Conservation (phyloP, 805 yeast species). For the Jamesozyma lodderae region DNA sequence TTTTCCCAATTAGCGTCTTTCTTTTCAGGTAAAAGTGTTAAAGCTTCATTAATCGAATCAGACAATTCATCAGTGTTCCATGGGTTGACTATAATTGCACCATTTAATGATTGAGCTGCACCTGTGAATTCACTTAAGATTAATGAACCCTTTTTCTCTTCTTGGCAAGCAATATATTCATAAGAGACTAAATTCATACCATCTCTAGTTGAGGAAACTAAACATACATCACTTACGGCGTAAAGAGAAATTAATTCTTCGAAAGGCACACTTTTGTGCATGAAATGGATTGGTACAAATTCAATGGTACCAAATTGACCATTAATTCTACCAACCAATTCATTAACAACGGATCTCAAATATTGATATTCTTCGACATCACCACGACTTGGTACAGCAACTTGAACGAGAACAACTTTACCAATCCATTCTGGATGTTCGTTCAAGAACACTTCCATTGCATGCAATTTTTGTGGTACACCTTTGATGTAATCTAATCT, state of each 20-base stretch:
- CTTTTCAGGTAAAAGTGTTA: slow-evolving; percentile 80
- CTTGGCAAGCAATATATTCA: slow-evolving; percentile 95
- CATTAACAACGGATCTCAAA: slow-evolving; percentile 87
- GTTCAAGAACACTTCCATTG: slow-evolving; percentile 82
- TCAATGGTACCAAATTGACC: slow-evolving; percentile 95
- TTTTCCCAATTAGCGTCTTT: slow-evolving; percentile 68
- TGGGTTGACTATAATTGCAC: slow-evolving; percentile 89
- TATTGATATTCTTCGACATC: slow-evolving; percentile 97
- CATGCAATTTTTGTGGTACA: slow-evolving; percentile 94
- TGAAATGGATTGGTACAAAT: slow-evolving; percentile 93
- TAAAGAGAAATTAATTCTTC: slow-evolving; percentile 87
- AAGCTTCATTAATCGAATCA: slow-evolving; percentile 74
- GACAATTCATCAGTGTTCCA: slow-evolving; percentile 97
- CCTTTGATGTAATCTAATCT: slow-evolving; percentile 95
- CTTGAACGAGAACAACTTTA: slow-evolving; percentile 88
- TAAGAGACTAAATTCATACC: slow-evolving; percentile 97
- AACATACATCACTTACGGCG: slow-evolving; percentile 77
- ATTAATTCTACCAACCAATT: slow-evolving; percentile 90
- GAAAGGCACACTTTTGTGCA: slow-evolving; percentile 87
- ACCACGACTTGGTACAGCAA: slow-evolving; percentile 95
- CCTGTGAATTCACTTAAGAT: slow-evolving; percentile 95
- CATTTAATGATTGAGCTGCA: slow-evolving; percentile 96
- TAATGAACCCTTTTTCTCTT: slow-evolving; percentile 73
- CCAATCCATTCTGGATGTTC: slow-evolving; percentile 99
- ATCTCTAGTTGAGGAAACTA: slow-evolving; percentile 90